Percentiles rank a stretch among this genome's conserved stretches.
Conservation (phyloP, 164 flowering plant genomes). For the Malania oleifera region DNA sequence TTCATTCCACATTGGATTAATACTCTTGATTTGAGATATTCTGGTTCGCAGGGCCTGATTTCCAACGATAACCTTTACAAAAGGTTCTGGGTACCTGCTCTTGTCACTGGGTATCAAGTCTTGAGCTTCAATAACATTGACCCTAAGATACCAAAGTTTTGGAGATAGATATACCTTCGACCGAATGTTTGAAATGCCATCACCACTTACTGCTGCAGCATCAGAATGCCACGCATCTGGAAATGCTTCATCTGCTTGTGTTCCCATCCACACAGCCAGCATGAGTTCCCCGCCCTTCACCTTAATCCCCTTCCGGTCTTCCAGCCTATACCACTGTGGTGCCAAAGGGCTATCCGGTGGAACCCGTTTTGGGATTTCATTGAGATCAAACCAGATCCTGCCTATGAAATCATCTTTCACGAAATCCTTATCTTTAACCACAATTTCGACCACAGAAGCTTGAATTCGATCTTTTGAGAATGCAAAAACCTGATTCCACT, state of each 20-base stretch:
- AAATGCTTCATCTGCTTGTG: conserved; percentile 6
- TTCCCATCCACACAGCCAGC: conserved; percentile 9
- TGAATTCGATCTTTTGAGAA: conserved; percentile 6
- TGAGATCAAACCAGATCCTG: neutral
- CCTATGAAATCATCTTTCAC: conserved; percentile 8
- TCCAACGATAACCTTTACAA: neutral
- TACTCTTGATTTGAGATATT: neutral
- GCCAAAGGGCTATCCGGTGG: conserved; percentile 6
- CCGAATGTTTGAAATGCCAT: neutral
- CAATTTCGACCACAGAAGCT: conserved; percentile 2
- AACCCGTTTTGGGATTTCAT: conserved; percentile 4
- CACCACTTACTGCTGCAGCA: conserved; percentile 3
- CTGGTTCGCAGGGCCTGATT: conserved; percentile 2
- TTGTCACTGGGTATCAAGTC: conserved; percentile 4
- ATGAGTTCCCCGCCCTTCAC: conserved; percentile 5
- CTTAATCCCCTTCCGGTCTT: neutral
- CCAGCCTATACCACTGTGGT: conserved; percentile 6
- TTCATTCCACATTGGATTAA: conserved; percentile 8
- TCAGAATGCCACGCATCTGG: conserved; percentile 9
- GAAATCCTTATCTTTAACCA: conserved; percentile 6
- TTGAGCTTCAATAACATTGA: conserved; percentile 7
- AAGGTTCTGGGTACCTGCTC: conserved; percentile 5
- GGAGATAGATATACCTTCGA: conserved; percentile 8
- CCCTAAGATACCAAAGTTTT: conserved; percentile 6
- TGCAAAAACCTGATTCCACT: too few species aligned